phyloP scores from a whole-genome alignment of 2,329 filamentous ascomycete species.

The Parastagonospora nodorum region DNA sequence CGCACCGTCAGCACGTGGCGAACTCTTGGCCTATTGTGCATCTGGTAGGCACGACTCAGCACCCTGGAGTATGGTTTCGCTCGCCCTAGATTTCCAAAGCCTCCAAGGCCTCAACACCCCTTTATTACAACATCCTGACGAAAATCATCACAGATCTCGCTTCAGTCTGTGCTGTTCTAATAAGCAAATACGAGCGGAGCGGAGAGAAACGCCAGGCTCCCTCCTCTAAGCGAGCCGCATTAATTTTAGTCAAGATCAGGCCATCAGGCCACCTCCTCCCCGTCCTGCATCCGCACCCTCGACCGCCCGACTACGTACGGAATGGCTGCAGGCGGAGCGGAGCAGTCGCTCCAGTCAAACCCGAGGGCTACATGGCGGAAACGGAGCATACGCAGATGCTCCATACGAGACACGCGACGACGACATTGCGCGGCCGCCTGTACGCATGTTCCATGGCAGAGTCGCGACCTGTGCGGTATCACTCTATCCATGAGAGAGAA shows the following conservation, averaged over 20 bases:
- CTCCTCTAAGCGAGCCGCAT: slow-evolving; percentile 13
- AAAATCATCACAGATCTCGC: slow-evolving; percentile 1
- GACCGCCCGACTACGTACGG: not conserved
- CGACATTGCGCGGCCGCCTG: too few species aligned
- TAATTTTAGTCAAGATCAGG: slow-evolving; percentile 23
- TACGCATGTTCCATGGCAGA: not conserved
- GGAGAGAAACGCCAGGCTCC: slow-evolving; percentile 23
- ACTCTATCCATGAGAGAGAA: not conserved
- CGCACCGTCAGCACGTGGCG: too few species aligned
- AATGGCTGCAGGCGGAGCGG: slow-evolving; percentile 8
- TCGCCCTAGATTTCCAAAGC: not conserved
- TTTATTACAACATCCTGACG: not conserved
- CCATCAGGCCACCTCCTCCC: slow-evolving; percentile 8
- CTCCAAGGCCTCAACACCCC: not conserved
- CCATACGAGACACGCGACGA: too few species aligned
- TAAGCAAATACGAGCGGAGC: slow-evolving; percentile 33
- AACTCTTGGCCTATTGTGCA: too few species aligned
- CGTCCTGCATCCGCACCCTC: slow-evolving; percentile 9
- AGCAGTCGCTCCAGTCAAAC: not conserved
- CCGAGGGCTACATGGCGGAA: not conserved
- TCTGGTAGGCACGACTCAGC: too few species aligned
- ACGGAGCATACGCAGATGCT: too few species aligned
- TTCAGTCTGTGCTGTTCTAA: slow-evolving; percentile 12
- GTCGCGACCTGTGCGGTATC: not conserved
- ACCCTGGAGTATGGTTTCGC: too few species aligned